phyloP scores from a whole-genome alignment of 2,329 filamentous ascomycete species.

The Graphilbum sp. region DNA sequence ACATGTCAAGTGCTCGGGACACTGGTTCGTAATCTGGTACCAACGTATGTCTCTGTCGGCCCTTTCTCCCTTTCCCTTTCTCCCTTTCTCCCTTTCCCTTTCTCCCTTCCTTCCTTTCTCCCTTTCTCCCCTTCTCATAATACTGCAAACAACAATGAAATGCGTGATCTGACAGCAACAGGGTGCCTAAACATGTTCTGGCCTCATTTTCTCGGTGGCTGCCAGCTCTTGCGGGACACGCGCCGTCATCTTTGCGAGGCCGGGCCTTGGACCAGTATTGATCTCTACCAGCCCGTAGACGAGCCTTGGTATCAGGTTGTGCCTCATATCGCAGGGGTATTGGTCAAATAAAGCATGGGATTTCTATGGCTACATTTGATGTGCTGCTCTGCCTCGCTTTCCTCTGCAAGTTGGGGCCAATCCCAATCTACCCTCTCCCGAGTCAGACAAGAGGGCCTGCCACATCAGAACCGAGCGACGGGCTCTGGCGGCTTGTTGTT shows the following conservation, averaged over 20 bases:
- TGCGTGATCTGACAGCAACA: slow-evolving; percentile 14
- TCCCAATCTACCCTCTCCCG: too few species aligned
- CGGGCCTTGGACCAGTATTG: slow-evolving; percentile 32
- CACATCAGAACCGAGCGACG: slow-evolving; percentile 18
- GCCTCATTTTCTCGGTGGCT: slow-evolving; percentile 34
- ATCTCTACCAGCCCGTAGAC: slow-evolving; percentile 23
- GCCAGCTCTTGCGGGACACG: slow-evolving; percentile 32
- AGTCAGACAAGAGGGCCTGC: too few species aligned
- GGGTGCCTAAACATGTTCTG: slow-evolving; percentile 35
- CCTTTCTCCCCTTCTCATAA: too few species aligned
- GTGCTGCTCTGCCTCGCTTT: too few species aligned
- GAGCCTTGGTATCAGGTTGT: slow-evolving; percentile 26
- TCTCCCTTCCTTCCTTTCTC: too few species aligned
- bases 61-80: slow-evolving; percentile 1
- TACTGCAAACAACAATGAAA: too few species aligned
- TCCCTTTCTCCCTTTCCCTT: background rate
- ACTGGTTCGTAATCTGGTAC: slow-evolving; percentile 26
- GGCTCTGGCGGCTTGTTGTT: slow-evolving; percentile 38
- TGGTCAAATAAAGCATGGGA: slow-evolving; percentile 27
- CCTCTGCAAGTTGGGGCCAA: too few species aligned
- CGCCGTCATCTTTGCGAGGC: slow-evolving; percentile 27
- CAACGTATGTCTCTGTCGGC: slow-evolving; percentile 26
- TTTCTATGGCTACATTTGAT: too few species aligned
- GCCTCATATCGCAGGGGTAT: slow-evolving; percentile 33
- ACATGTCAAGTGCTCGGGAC: slow-evolving; percentile 31